Base-by-base conservation (phyloP, 257 asterid species). In the Marsdenia floribunda region DNA sequence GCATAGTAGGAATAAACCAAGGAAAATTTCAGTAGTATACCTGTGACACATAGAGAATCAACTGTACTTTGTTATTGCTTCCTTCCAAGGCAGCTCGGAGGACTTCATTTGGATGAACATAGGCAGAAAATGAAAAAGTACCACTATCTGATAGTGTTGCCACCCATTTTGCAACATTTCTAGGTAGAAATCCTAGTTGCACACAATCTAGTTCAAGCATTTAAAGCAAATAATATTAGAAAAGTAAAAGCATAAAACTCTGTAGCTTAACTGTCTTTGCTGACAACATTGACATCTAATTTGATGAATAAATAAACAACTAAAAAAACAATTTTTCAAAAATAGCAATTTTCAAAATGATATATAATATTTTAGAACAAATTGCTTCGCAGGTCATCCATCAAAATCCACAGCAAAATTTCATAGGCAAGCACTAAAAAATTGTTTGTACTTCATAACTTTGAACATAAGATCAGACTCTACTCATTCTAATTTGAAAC, bases 161-260 rank as follows among this genome's bases (percentile, higher is more conserved):
- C 55, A 90, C 94, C 97, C 97, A 93, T 84, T 85, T 87, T 66
- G 92, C 98, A 70, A 88, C 59, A 84, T 79, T 82, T 82, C 86
- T 86, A 2, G 97, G 97, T 72, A 90, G 90, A 86, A 93, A 93
- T 40, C 97, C 98, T 78, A 93, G 87, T 80, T 93, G 96, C 68
- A 93, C 83, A 70, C 75, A 86, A 85, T 88, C 96, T 90, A 78
- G 70, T 70, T 24, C 66, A n/a, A 6, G 50, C 18, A 38, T 40
- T 40, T 38, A 54, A 64, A 53, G 15, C 7, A 77, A 63, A 8
- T 12, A 72, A 42, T 21, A 24, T 37, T 49, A 60, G 65, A 22
- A 49, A 15, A 50, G 59, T 61, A 42, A 71, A 14, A 76, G 24
- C 18, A 44, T 60, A 33, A 29, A 38, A 37, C n/a, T 24, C 54